phyloP scores from a whole-genome alignment of 2,329 filamentous ascomycete genomes.

The Colletotrichum camelliae region DNA sequence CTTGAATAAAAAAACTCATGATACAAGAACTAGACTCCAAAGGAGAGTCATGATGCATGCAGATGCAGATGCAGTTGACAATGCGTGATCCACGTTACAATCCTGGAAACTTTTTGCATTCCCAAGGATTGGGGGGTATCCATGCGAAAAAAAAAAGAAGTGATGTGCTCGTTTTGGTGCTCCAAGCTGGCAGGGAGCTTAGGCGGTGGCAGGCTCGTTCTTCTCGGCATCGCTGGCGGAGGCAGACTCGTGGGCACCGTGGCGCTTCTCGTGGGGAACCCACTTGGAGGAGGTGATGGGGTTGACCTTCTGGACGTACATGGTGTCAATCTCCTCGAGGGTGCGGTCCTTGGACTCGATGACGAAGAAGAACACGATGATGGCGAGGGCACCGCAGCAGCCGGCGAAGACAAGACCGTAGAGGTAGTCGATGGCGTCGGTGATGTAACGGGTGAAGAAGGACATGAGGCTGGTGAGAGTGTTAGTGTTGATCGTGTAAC shows the following conservation, averaged over 20 bases:
- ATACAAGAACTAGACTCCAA: not conserved
- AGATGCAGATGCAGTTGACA: not conserved
- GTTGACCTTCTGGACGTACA: slow-evolving; percentile 66
- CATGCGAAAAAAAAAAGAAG: not conserved
- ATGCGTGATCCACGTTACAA: not conserved
- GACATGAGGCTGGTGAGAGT: slow-evolving; percentile 40
- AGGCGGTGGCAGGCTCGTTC: not conserved
- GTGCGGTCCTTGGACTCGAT: slow-evolving; percentile 75
- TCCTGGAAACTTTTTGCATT: not conserved
- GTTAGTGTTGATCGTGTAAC: not conserved
- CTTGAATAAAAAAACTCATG: not conserved
- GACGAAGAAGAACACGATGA: slow-evolving; percentile 78
- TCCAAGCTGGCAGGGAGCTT: not conserved
- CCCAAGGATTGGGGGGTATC: not conserved
- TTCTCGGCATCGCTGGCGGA: slow-evolving; percentile 15
- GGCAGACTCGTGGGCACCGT: slow-evolving; percentile 20
- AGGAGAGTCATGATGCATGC: not conserved
- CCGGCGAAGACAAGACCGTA: slow-evolving; percentile 76
- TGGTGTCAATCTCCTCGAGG: slow-evolving; percentile 78
- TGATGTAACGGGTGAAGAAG: slow-evolving; percentile 71
- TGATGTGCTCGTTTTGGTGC: not conserved
- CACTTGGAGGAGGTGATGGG: slow-evolving; percentile 50
- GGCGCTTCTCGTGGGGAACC: slow-evolving; percentile 33
- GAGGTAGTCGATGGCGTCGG: slow-evolving; percentile 69
- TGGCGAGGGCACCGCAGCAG: slow-evolving; percentile 66